phyloP scores from a whole-genome alignment of 768 basidiomycete genomes.

The Agrocybe praecox region DNA sequence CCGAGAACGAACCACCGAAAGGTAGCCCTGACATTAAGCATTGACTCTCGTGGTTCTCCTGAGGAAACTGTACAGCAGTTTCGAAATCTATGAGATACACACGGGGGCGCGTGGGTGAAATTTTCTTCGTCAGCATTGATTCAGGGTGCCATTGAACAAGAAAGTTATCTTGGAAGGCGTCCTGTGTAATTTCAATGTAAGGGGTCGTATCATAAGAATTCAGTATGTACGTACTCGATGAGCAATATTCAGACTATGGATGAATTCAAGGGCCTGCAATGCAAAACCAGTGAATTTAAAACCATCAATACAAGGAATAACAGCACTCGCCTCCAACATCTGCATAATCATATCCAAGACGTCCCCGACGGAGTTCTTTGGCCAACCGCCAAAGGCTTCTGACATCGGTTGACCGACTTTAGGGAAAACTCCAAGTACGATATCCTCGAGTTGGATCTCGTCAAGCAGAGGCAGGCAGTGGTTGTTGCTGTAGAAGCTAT shows the following conservation, averaged over 20 bases:
- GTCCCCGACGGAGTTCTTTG: slow-evolving; percentile 31
- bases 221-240: slow-evolving; percentile 22
- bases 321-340: slow-evolving; percentile 23
- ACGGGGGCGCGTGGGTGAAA: slow-evolving; percentile 22
- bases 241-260: slow-evolving; percentile 23
- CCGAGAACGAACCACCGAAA: slow-evolving; percentile 18
- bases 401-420: slow-evolving; percentile 14
- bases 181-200: slow-evolving; percentile 15
- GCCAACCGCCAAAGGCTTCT: slow-evolving; percentile 19
- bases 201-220: neutral
- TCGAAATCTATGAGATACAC: slow-evolving; percentile 35
- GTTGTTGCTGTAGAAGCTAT: slow-evolving; percentile 19
- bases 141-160: slow-evolving; percentile 32
- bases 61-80: slow-evolving; percentile 26
- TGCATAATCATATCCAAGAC: slow-evolving; percentile 31
- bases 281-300: neutral
- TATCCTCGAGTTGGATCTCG: slow-evolving; percentile 26
- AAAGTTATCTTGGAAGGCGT: slow-evolving; percentile 32
- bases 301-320: neutral
- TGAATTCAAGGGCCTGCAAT: slow-evolving; percentile 21
- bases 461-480: slow-evolving; percentile 27
- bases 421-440: slow-evolving; percentile 29
- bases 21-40: slow-evolving; percentile 18
- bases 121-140: slow-evolving; percentile 16
- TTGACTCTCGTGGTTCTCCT: slow-evolving; percentile 13